Base-by-base conservation (phyloP, 2,329 filamentous ascomycete species). In the Aspergillus melleus region DNA sequence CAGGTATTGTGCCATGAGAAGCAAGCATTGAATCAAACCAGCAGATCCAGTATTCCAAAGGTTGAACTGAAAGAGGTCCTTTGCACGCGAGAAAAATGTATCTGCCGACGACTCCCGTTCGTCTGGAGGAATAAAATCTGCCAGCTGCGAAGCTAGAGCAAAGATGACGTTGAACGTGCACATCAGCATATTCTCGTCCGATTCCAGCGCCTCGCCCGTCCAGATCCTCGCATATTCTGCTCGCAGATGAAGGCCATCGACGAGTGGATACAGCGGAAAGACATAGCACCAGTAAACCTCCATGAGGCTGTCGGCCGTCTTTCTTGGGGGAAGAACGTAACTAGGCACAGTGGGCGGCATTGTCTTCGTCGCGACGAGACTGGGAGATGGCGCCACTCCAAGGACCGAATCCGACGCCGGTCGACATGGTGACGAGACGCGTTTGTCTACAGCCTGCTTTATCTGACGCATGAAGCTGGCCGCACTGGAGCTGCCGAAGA, bases 1-100 rank as follows among this genome's bases (percentile, higher is more conserved):
- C 0, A 83, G 67, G 59, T 82, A 83, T 49, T 81, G 80, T 11
- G 77, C 79, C 60, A 80, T 80, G 5, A 83, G 68, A 0, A 83
- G 66, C 0, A 83, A 67, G 49, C 77, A 81, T 62, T 83, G 81
- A 1, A 83, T 77, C 1, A 80, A 57, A 49, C 77, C 78, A 0
- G 79, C 64, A 0, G 79, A 82, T 0, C 76, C 77, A 0, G 74
- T 69, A 11, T 80, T 73, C 75, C 79, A 81, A 1, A 77, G 64
- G 16, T 75, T 77, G 49, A 81, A 75, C 1, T 77, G 75, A 0
- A 82, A 67, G 0, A 82, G 62, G 3, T 75, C 74, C 46, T 79
- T 77, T 0, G 81, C 80, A 4, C 80, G 72, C 1, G 69, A 66
- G 42, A 82, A 81, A 54, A 79, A 83, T 0, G 68, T 67, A 36